Conservation (phyloP, 176 grass and related monocot genomes). For the Triticum urartu region DNA sequence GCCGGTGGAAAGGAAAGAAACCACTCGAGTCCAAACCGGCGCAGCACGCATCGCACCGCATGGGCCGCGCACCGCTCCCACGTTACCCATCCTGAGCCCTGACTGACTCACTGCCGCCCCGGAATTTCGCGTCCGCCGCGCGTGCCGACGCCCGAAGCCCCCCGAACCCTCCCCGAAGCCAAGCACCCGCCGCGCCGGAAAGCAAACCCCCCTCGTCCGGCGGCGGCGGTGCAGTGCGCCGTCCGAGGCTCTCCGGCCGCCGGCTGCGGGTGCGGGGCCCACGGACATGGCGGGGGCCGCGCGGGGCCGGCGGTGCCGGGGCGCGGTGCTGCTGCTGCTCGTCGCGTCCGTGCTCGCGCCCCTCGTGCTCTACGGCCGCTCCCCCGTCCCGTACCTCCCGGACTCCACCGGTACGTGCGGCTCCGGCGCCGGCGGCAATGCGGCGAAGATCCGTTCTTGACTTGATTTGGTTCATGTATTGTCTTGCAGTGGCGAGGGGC, state of each 20-base stretch:
- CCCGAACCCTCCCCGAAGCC: neutral
- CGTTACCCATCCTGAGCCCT: neutral
- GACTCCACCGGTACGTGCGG: conserved; percentile 54
- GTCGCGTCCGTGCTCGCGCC: conserved; percentile 67
- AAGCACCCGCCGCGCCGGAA: conserved; percentile 10
- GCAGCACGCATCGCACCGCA: conserved; percentile 21
- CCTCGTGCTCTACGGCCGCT: conserved; percentile 62
- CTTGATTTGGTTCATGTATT: neutral
- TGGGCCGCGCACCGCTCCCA: neutral
- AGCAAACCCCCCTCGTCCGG: neutral
- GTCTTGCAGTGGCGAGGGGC: conserved; percentile 31
- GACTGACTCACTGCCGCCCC: neutral
- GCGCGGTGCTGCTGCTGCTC: conserved; percentile 54
- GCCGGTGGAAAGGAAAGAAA: neutral
- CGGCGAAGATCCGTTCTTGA: conserved; percentile 7
- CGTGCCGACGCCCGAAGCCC: conserved; percentile 21
- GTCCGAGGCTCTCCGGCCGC: neutral
- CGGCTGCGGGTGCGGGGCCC: neutral
- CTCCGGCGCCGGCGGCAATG: conserved; percentile 20
- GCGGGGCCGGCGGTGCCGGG: conserved; percentile 39
- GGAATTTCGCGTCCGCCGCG: conserved; percentile 27
- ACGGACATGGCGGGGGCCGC: neutral
- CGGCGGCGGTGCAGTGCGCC: neutral
- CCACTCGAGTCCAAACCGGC: neutral
- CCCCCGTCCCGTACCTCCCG: conserved; percentile 30